Evolutionary conservation across 129 eudicot species (phyloP), one percentile per base, ranked within the genome.

Genomic region (Erigeron canadensis): DNA sequence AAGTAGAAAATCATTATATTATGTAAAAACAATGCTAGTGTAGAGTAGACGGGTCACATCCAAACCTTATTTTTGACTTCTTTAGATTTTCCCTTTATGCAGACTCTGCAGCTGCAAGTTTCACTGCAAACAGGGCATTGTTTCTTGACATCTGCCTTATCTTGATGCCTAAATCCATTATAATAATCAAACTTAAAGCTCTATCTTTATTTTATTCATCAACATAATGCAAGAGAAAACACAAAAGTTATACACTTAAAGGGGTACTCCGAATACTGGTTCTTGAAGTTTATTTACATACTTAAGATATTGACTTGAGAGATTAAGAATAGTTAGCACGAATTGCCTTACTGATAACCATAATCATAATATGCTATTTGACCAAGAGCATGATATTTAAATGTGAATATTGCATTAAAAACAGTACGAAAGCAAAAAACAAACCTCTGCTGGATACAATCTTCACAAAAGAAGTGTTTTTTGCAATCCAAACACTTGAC

Each of bases 81-180:
- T 76, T 80, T 84, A 15, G 75, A 67, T 64, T 68, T 80, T 76
- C 44, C 74, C 50, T 74, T 81, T 42, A 47, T 17, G 70, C 99
- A 95, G 71, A 71, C 72, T 73, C 77, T 84, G 84, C 99, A 95
- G 74, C 78, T 69, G 76, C 99, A 95, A 59, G 85, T 83, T 68
- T 80, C 82, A 70, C 66, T 78, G 74, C 99, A 95, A 75, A 89
- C 87, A 3, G 99, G 99, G 75, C 99, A 95, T 63, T 61, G 63
- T 50, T 54, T 58, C 77, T 85, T 82, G 51, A 95, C 67, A 12
- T 95, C 94, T 66, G 83, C 84, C 83, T 81, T 84, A 72, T 83
- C 91, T 65, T 77, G 77, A 67, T 43, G 12, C 91, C 99, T 94
- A 72, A 38, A 80, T 21, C 72, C 57, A 80, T 77, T 81, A 54